Conservation (phyloP, 2,329 filamentous ascomycete species). For the Aspergillus melleus region DNA sequence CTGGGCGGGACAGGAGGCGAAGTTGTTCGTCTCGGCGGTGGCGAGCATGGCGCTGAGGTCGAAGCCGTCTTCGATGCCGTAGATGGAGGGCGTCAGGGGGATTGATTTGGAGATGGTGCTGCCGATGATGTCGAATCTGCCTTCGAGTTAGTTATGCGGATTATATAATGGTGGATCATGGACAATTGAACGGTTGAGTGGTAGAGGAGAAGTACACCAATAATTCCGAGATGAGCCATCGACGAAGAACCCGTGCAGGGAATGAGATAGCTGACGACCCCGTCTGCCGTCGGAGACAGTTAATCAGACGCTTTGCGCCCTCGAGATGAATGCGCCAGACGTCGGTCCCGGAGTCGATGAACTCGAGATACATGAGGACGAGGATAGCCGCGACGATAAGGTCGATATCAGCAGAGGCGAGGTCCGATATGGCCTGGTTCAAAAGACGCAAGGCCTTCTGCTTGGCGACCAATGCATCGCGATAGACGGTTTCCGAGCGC, state of each 20-base stretch:
- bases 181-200: neutral
- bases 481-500: neutral
- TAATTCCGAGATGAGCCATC: conserved; percentile 2
- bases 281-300: neutral
- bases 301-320: neutral
- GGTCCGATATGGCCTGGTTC: neutral
- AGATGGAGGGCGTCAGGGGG: neutral
- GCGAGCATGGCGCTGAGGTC: neutral
- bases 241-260: neutral
- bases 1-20: neutral
- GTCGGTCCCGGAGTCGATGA: neutral
- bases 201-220: neutral
- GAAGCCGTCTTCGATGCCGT: neutral
- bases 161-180: neutral
- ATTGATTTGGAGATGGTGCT: neutral
- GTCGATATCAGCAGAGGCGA: neutral
- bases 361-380: conserved; percentile 9
- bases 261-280: neutral
- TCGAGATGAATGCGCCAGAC: neutral
- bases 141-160: neutral
- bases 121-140: conserved; percentile 4
- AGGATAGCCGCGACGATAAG: neutral
- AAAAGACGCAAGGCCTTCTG: conserved; percentile 2
- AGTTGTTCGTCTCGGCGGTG: conserved; percentile 1
- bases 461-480: conserved; percentile 3